Conservation (phyloP, 805 yeast genomes). For the Metschnikowia henanensis region DNA sequence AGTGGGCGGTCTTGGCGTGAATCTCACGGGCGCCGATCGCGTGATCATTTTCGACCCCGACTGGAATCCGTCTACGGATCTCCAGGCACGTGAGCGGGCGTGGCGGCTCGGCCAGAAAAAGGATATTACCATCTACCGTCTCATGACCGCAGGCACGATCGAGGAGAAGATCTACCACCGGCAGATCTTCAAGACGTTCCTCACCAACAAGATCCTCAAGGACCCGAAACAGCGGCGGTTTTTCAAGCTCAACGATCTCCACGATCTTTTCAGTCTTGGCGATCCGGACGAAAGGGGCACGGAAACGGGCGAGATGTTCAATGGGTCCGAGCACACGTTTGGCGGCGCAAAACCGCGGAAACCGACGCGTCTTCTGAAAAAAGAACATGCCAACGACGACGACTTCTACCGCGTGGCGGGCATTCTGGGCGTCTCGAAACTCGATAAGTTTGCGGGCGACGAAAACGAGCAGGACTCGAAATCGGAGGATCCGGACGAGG, state of each 20-base stretch:
- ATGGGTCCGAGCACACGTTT: constrained; percentile 43
- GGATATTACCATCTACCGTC: constrained; percentile 85
- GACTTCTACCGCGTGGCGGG: constrained; percentile 65
- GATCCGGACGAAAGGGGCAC: constrained; percentile 67
- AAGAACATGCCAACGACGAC: constrained; percentile 50
- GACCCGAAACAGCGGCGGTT: constrained; percentile 95
- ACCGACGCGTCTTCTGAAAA: constrained; percentile 26
- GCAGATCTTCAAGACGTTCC: constrained; percentile 92
- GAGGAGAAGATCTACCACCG: constrained; percentile 97
- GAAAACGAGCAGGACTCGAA: constrained; percentile 35
- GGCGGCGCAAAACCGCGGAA: constrained; percentile 34
- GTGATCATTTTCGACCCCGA: constrained; percentile 96
- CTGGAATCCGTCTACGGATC: constrained; percentile 98
- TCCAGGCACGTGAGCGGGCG: constrained; percentile 95
- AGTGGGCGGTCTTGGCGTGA: constrained; percentile 96
- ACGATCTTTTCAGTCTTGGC: constrained; percentile 84
- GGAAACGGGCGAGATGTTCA: constrained; percentile 65
- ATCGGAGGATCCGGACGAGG: constrained; percentile 40
- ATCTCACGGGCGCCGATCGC: constrained; percentile 91
- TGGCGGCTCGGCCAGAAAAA: constrained; percentile 96
- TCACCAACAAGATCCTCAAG: constrained; percentile 89
- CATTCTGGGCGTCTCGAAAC: constrained; percentile 69
- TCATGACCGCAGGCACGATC: constrained; percentile 93
- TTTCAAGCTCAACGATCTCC: constrained; percentile 88
- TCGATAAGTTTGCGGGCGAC: constrained; percentile 62